Percentiles rank a stretch among this genome's conserved stretches.
These are phyloP conservation scores for Porogramme epimiltina DNA, from an alignment of 1,284 basidiomycete species.

Conservation along the genomic window DNA sequence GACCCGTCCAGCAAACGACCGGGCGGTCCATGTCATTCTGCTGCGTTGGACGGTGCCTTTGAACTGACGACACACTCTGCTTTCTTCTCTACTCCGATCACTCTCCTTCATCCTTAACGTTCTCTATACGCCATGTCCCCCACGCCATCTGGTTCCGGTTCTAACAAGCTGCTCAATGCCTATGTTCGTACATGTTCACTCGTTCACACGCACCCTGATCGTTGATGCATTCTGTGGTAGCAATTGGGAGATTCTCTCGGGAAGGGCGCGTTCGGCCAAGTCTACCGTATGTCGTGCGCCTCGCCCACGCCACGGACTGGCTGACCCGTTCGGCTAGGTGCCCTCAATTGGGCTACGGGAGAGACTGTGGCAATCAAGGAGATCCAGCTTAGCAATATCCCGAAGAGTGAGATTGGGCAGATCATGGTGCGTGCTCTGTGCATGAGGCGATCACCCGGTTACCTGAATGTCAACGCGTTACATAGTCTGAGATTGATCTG, in stretches of 20 bases:
- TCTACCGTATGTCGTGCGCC: constrained; percentile 72
- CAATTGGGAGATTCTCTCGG: constrained; percentile 95
- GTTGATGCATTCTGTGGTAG: constrained; percentile 43
- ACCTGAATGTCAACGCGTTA: constrained; percentile 11
- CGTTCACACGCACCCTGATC: background rate
- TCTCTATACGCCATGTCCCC: constrained; percentile 19
- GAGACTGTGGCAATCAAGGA: constrained; percentile 97
- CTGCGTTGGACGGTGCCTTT: constrained; percentile 16
- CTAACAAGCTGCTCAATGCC: constrained; percentile 38
- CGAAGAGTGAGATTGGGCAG: constrained; percentile 89
- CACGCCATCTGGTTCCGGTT: constrained; percentile 25
- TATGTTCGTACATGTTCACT: constrained; percentile 30
- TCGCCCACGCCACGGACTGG: background rate
- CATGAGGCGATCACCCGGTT: background rate
- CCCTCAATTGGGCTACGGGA: constrained; percentile 94
- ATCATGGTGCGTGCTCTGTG: constrained; percentile 79
- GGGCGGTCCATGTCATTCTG: constrained; percentile 19
- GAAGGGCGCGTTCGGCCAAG: constrained; percentile 93
- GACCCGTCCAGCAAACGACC: background rate
- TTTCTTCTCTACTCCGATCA: constrained; percentile 12
- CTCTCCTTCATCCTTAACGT: constrained; percentile 18
- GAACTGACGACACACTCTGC: constrained; percentile 8
- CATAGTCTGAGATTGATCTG: constrained; percentile 93
- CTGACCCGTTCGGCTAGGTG: constrained; percentile 51
- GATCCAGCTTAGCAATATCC: constrained; percentile 91